These are phyloP conservation scores for Neurospora africana DNA, from an alignment of 495 filamentous ascomycete species.

Conservation along the genomic window DNA sequence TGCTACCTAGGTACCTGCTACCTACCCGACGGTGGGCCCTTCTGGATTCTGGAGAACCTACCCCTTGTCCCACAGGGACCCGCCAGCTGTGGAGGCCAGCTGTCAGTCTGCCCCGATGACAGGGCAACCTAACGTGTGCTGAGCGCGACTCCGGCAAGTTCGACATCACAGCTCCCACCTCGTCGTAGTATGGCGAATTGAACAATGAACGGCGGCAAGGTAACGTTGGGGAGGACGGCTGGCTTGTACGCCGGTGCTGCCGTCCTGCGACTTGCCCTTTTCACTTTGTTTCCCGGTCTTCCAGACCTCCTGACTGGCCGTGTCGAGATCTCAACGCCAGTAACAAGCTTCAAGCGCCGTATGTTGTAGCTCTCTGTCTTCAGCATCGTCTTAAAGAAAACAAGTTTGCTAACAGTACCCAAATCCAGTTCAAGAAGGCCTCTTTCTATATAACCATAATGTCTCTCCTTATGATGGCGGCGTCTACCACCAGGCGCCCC, in stretches of 20 bases:
- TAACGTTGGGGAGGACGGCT: conserved; percentile 50
- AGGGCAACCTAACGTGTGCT: not conserved
- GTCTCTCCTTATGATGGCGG: conserved; percentile 96
- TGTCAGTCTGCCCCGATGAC: not conserved
- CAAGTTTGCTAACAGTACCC: not conserved
- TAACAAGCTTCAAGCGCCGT: conserved; percentile 97
- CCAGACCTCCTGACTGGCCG: conserved; percentile 79
- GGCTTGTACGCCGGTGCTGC: conserved; percentile 68
- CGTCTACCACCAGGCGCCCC: conserved; percentile 93
- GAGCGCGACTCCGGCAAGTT: not conserved
- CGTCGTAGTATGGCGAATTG: conserved; percentile 24
- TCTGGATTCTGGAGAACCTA: not conserved
- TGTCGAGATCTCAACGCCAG: conserved; percentile 92
- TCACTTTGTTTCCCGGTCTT: conserved; percentile 69
- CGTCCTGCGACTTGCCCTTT: conserved; percentile 68
- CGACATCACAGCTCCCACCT: conserved; percentile 3
- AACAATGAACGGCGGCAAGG: conserved; percentile 36
- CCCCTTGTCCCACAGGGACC: not conserved
- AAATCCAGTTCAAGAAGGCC: conserved; percentile 78
- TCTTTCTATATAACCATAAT: conserved; percentile 92
- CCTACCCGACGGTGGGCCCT: not conserved
- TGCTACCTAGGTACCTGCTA: no score
- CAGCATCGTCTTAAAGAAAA: not conserved
- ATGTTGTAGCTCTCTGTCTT: conserved; percentile 22
- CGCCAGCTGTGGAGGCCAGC: conserved; percentile 2